Evolutionary conservation across 108 stramenopile species (phyloP).

Genomic region (Discostella stelligeroides): DNA sequence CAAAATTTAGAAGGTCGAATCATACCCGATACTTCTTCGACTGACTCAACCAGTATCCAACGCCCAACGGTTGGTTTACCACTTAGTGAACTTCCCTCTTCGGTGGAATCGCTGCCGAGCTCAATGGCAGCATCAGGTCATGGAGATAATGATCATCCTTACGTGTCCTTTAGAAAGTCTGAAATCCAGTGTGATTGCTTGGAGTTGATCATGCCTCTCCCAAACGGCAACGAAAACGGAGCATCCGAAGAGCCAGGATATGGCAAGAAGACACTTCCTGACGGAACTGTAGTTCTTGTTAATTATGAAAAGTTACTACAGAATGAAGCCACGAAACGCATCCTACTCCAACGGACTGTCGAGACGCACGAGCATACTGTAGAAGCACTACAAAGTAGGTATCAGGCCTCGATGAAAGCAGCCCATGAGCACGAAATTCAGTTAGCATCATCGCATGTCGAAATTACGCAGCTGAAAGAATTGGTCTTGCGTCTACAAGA

Average conservation of each 20-base stretch:
- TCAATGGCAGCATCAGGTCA: slow-evolving; percentile 14
- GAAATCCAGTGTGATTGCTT: slow-evolving; percentile 48
- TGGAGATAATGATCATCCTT: slow-evolving; percentile 6
- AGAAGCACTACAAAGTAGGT: slow-evolving; percentile 13
- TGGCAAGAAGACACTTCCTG: slow-evolving; percentile 47
- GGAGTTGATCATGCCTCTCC: slow-evolving; percentile 43
- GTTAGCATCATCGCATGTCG: slow-evolving; percentile 14
- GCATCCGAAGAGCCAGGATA: slow-evolving; percentile 22
- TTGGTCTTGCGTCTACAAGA: slow-evolving; percentile 21
- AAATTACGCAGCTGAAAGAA: slow-evolving; percentile 25
- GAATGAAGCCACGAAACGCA: slow-evolving; percentile 67
- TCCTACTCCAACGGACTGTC: slow-evolving; percentile 64
- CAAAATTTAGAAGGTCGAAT: slow-evolving; percentile 7
- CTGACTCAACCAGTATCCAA: not conserved
- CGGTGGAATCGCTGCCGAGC: slow-evolving; percentile 14
- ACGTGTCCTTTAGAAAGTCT: slow-evolving; percentile 13
- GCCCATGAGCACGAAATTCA: slow-evolving; percentile 30
- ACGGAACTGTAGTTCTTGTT: slow-evolving; percentile 57
- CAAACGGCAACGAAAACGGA: slow-evolving; percentile 31
- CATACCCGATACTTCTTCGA: slow-evolving; percentile 1
- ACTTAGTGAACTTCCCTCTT: slow-evolving; percentile 44
- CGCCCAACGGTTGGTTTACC: slow-evolving; percentile 32
- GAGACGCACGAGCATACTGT: slow-evolving; percentile 39
- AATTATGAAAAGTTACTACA: slow-evolving; percentile 66
- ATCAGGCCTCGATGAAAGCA: slow-evolving; percentile 12